A percentile compares a stretch with the other conserved stretches of the same genome.
Evolutionary conservation across 441 rosid genomes (phyloP).

Genomic region (Viola pubescens): DNA sequence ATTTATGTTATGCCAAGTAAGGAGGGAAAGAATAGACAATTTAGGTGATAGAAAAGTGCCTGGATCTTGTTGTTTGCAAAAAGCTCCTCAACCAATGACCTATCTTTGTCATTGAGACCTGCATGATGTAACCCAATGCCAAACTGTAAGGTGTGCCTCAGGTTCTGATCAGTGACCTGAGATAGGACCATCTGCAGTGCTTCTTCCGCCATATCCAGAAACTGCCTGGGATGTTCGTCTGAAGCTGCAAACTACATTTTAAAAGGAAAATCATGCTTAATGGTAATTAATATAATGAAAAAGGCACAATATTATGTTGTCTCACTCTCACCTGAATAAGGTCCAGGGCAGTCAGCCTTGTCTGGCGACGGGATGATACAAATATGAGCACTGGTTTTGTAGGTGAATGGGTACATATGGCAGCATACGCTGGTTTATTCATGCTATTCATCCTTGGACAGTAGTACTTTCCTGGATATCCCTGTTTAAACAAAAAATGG

Average conservation of each 20-base stretch:
- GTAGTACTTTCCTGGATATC: conserved; percentile 95
- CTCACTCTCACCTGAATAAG: conserved; percentile 77
- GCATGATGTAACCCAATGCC: conserved; percentile 99
- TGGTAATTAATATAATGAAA: conserved; percentile 9
- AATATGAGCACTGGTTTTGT: conserved; percentile 96
- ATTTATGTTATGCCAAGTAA: background rate
- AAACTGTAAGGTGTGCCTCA: conserved; percentile 91
- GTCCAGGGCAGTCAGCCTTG: conserved; percentile 97
- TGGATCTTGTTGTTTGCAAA: conserved; percentile 95
- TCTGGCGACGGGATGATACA: conserved; percentile 98
- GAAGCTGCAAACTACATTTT: conserved; percentile 77
- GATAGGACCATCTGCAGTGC: conserved; percentile 93
- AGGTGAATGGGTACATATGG: conserved; percentile 96
- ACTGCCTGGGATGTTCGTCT: conserved; percentile 91
- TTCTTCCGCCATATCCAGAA: conserved; percentile 80
- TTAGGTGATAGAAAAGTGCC: conserved; percentile 35
- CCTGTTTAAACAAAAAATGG: conserved; percentile 40
- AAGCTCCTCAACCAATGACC: conserved; percentile 95
- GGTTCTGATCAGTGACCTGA: conserved; percentile 91
- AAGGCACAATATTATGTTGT: conserved; percentile 16
- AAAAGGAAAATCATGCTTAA: conserved; percentile 16
- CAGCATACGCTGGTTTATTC: conserved; percentile 99
- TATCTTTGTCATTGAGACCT: conserved; percentile 90
- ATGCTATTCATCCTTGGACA: conserved; percentile 98
- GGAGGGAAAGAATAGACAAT: conserved; percentile 10